phyloP scores from a whole-genome alignment of 768 basidiomycete genomes.

The Boletus speciosus region DNA sequence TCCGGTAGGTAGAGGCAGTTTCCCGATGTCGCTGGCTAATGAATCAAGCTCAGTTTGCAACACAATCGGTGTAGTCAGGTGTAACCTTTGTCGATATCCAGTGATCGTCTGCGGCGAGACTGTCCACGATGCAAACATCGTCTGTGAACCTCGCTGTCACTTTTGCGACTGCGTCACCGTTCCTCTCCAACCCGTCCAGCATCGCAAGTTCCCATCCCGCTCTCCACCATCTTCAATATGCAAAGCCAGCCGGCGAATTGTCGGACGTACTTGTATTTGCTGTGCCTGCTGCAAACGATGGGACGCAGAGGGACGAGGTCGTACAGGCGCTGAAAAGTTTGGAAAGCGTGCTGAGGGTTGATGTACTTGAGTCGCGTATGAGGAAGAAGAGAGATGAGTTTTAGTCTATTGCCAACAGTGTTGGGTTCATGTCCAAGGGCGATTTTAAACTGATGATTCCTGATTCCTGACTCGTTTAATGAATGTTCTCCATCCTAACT shows the following conservation, averaged over 20 bases:
- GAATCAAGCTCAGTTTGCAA: background rate
- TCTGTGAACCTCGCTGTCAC: slow-evolving; percentile 30
- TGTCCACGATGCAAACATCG: slow-evolving; percentile 4
- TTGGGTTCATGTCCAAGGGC: background rate
- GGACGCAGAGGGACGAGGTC: slow-evolving; percentile 5
- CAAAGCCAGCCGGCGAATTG: slow-evolving; percentile 20
- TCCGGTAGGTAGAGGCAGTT: background rate
- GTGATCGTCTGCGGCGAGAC: background rate
- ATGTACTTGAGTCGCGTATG: slow-evolving; percentile 19
- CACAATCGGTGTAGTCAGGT: background rate
- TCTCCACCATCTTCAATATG: slow-evolving; percentile 22
- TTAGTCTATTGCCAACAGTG: slow-evolving; percentile 1
- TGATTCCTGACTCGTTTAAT: background rate
- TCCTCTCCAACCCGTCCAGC: slow-evolving; percentile 21
- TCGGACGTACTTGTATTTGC: slow-evolving; percentile 21
- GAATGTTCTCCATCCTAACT: background rate
- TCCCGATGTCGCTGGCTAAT: background rate
- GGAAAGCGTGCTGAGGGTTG: slow-evolving; percentile 22
- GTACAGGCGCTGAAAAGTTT: slow-evolving; percentile 15
- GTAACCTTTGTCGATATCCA: background rate
- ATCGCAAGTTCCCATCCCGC: slow-evolving; percentile 19
- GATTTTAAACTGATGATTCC: background rate
- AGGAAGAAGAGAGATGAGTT: slow-evolving; percentile 28
- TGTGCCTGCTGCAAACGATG: slow-evolving; percentile 4
- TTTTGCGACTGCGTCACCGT: slow-evolving; percentile 22